Conservation (phyloP, 495 filamentous ascomycete genomes). For the Aspergillus panamensis region DNA sequence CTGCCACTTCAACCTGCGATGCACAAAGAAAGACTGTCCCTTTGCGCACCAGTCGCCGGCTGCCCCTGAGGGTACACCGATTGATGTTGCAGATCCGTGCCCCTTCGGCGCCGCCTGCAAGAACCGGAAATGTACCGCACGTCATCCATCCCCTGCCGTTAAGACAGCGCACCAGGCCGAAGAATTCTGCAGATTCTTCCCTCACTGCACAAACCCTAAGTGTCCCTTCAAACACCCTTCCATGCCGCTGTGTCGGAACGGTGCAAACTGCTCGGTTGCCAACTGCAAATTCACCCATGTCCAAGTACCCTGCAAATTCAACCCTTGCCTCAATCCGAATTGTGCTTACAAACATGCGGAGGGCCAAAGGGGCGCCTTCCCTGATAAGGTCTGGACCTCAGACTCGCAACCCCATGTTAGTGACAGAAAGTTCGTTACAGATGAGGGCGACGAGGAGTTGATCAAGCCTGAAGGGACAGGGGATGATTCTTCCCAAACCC, state of each 20-base stretch:
- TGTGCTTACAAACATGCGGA: slow-evolving; percentile 92
- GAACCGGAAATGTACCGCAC: slow-evolving; percentile 87
- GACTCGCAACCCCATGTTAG: slow-evolving; percentile 62
- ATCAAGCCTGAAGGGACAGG: slow-evolving; percentile 62
- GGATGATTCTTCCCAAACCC: slow-evolving; percentile 26
- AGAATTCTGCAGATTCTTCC: slow-evolving; percentile 89
- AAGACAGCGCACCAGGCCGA: slow-evolving; percentile 73
- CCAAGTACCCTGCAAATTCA: slow-evolving; percentile 81
- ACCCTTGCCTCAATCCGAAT: slow-evolving; percentile 77
- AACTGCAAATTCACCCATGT: slow-evolving; percentile 89
- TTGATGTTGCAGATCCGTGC: slow-evolving; percentile 80
- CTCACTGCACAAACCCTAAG: slow-evolving; percentile 81
- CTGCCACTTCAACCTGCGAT: slow-evolving; percentile 85
- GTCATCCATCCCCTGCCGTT: slow-evolving; percentile 87
- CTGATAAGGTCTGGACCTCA: slow-evolving; percentile 88
- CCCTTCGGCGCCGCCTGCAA: slow-evolving; percentile 87
- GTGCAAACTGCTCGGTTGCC: slow-evolving; percentile 78
- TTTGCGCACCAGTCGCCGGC: slow-evolving; percentile 94
- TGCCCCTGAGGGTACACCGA: slow-evolving; percentile 71
- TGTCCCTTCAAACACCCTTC: slow-evolving; percentile 84
- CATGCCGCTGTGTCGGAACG: slow-evolving; percentile 86
- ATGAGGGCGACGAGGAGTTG: slow-evolving; percentile 68
- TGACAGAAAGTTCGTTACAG: slow-evolving; percentile 87
- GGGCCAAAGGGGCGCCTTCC: slow-evolving; percentile 74
- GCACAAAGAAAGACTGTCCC: slow-evolving; percentile 82